Conservation (phyloP, 352 stramenopile genomes). For the Pythium brachiatum region DNA sequence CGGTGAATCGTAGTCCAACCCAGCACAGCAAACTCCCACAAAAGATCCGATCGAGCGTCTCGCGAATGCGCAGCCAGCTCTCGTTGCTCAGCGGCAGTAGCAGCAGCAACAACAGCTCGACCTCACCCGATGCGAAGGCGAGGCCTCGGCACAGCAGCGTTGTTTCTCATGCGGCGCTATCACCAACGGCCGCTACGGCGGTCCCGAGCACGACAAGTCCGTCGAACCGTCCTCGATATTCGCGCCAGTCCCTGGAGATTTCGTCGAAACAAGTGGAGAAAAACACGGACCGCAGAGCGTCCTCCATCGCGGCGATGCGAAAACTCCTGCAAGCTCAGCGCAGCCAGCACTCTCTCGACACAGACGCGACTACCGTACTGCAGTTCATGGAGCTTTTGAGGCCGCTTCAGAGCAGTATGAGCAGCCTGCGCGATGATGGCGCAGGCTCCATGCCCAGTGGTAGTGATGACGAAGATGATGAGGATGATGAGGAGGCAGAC, state of each 20-base stretch:
- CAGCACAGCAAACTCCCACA: constrained; percentile 37
- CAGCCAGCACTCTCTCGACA: background rate
- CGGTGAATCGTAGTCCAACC: background rate
- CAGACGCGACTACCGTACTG: constrained; percentile 1
- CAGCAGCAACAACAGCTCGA: constrained; percentile 19
- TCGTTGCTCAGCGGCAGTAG: constrained; percentile 19
- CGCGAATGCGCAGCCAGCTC: constrained; percentile 46
- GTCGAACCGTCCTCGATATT: constrained; percentile 28
- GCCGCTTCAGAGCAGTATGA: constrained; percentile 53
- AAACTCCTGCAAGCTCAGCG: background rate
- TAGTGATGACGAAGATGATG: constrained; percentile 35
- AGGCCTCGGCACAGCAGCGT: background rate
- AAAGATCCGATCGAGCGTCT: constrained; percentile 56
- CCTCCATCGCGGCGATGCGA: background rate
- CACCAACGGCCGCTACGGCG: constrained; percentile 13
- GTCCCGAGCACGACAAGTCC: background rate
- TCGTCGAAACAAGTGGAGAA: constrained; percentile 15
- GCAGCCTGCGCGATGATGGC: constrained; percentile 10
- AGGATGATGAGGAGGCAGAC: constrained; percentile 12
- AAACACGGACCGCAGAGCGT: background rate
- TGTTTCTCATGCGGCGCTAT: background rate
- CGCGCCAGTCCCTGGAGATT: constrained; percentile 34
- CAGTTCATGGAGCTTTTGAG: constrained; percentile 53
- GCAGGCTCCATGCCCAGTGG: constrained; percentile 27
- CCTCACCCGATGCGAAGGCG: constrained; percentile 5